These are phyloP conservation scores for Pseudogymnoascus sp. DNA, from an alignment of 2,329 filamentous ascomycete genomes.

Conservation along the genomic window DNA sequence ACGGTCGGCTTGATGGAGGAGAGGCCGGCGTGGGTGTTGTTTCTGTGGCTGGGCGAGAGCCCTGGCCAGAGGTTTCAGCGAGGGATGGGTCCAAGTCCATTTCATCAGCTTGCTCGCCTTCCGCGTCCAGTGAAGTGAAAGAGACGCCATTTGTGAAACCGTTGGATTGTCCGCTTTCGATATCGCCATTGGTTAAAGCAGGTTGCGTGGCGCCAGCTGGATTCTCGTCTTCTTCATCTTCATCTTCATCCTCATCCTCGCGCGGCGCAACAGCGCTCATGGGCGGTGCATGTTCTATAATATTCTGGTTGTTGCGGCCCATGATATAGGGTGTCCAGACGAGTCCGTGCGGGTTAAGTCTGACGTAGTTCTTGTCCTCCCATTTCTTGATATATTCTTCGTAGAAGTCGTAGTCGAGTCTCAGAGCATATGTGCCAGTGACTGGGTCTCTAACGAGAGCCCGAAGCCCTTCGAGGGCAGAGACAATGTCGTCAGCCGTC, in stretches of 20 bases:
- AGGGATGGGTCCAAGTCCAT: not conserved
- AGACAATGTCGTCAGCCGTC: constrained; percentile 93
- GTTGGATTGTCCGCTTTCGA: not conserved
- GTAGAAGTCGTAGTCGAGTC: constrained; percentile 80
- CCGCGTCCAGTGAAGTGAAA: not conserved
- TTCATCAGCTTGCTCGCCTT: not conserved
- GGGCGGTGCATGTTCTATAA: constrained; percentile 74
- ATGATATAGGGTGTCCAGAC: constrained; percentile 97
- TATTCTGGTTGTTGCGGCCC: constrained; percentile 75
- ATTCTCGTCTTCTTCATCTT: constrained; percentile 48
- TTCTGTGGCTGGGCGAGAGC: not conserved
- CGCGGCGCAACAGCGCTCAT: constrained; percentile 82
- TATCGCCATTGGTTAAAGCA: constrained; percentile 17
- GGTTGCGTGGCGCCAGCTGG: constrained; percentile 9
- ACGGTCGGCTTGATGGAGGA: not conserved
- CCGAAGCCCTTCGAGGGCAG: constrained; percentile 81
- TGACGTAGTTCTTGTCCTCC: constrained; percentile 81
- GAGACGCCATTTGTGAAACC: constrained; percentile 3
- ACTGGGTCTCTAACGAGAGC: constrained; percentile 84
- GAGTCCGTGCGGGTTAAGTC: constrained; percentile 69
- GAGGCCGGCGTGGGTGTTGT: not conserved
- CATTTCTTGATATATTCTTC: constrained; percentile 82
- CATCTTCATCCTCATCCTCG: constrained; percentile 57
- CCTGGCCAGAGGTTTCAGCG: not conserved
- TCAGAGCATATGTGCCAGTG: constrained; percentile 81